These are phyloP conservation scores for Phanerodontia chrysosporium DNA, from an alignment of 768 basidiomycete genomes.

Conservation along the genomic window DNA sequence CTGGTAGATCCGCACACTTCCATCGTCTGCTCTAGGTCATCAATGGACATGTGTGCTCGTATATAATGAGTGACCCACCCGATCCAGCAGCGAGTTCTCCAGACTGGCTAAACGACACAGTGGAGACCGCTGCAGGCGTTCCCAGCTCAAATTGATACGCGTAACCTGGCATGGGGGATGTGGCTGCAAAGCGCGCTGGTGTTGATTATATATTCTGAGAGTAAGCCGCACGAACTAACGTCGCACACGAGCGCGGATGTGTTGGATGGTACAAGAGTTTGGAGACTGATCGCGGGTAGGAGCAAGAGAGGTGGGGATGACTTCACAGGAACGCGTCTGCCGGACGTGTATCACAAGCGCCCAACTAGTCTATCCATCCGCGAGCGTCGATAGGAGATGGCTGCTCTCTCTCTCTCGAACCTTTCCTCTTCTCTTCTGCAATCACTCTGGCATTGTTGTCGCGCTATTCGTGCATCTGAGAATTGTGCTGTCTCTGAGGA, in stretches of 20 bases:
- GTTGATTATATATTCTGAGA: too few species aligned
- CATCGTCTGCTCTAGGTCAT: constrained; percentile 52
- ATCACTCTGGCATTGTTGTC: too few species aligned
- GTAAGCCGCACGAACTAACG: too few species aligned
- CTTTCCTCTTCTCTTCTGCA: constrained; percentile 1
- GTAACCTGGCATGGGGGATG: not conserved
- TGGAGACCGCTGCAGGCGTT: constrained; percentile 49
- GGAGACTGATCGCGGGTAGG: not conserved
- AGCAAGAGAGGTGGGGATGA: not conserved
- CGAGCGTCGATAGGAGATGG: constrained; percentile 10
- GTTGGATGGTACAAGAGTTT: not conserved
- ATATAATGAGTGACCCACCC: constrained; percentile 33
- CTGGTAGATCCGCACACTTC: constrained; percentile 62
- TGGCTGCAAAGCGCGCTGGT: too few species aligned
- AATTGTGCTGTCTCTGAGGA: not conserved
- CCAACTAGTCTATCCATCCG: not conserved
- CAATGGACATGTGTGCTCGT: too few species aligned
- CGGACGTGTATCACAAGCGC: not conserved
- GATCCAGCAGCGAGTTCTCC: constrained; percentile 60
- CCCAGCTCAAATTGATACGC: constrained; percentile 23
- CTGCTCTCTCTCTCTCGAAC: not conserved
- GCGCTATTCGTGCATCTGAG: too few species aligned
- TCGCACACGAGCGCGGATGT: too few species aligned
- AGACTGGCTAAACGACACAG: constrained; percentile 46
- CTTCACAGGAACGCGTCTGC: not conserved